Evolutionary conservation across 257 asterid species (phyloP).

Genomic region (Solanum neorickii): DNA sequence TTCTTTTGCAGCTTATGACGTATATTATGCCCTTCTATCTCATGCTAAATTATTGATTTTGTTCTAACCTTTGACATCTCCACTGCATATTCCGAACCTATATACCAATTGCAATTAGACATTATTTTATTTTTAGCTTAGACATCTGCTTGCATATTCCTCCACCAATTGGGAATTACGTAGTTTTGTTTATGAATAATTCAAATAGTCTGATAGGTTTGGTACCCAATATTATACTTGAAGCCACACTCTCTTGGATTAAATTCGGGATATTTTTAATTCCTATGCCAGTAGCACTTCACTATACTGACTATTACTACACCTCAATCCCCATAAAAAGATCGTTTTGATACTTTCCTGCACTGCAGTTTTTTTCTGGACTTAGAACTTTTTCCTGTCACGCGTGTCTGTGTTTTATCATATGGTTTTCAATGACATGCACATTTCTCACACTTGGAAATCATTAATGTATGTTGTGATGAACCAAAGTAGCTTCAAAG

Average conservation of each 20-base stretch:
- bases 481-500: background rate
- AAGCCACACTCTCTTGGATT: background rate
- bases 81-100: background rate
- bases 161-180: background rate
- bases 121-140: background rate
- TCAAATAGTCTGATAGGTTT: background rate
- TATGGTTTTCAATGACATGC: background rate
- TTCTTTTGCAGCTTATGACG: background rate
- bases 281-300: background rate
- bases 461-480: background rate
- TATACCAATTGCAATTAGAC: background rate
- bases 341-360: background rate
- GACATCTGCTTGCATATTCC: background rate
- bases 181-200: background rate
- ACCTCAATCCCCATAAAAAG: background rate
- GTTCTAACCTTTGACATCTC: background rate
- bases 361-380: background rate
- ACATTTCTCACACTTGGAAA: background rate
- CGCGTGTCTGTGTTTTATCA: background rate
- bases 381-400: background rate
- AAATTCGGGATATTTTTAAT: background rate
- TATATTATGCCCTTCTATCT: background rate
- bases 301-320: background rate
- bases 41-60: background rate
- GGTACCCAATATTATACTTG: background rate